phyloP scores from a whole-genome alignment of 441 rosid genomes.

The Adansonia rubrostipa region DNA sequence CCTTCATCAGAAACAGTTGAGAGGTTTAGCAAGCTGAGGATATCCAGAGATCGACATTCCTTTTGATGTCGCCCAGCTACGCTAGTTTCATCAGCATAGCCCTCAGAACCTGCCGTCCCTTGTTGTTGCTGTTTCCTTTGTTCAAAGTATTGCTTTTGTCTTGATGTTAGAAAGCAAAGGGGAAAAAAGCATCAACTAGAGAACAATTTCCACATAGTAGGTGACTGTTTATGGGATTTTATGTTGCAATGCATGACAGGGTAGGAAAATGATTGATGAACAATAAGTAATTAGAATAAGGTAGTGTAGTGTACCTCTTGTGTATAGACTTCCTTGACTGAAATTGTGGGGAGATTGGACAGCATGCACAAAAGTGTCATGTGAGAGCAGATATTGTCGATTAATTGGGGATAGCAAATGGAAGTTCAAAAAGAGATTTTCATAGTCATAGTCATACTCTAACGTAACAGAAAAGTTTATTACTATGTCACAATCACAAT shows the following conservation, averaged over 20 bases:
- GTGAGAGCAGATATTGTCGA: slow-evolving; percentile 15
- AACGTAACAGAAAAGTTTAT: neutral
- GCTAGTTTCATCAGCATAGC: slow-evolving; percentile 38
- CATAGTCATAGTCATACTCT: neutral
- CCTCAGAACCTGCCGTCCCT: slow-evolving; percentile 43
- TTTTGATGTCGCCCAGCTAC: slow-evolving; percentile 28
- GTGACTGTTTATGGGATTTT: neutral
- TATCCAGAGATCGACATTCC: slow-evolving; percentile 74
- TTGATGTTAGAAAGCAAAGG: slow-evolving; percentile 28
- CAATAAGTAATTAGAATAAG: neutral
- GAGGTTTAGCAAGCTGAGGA: slow-evolving; percentile 64
- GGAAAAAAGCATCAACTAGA: neutral
- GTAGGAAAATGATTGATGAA: neutral
- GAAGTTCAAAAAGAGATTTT: neutral
- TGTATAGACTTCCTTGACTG: slow-evolving; percentile 69
- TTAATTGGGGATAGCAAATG: neutral
- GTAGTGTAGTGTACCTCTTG: slow-evolving; percentile 47
- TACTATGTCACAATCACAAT: neutral
- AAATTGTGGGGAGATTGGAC: slow-evolving; percentile 14
- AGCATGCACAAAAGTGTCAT: slow-evolving; percentile 25
- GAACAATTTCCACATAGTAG: neutral
- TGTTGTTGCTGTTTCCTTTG: slow-evolving; percentile 68
- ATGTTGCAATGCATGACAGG: neutral
- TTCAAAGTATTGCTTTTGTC: slow-evolving; percentile 92
- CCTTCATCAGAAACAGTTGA: slow-evolving; percentile 42